Base-by-base conservation (phyloP, 2,329 filamentous ascomycete species). In the Amauroascus niger region DNA sequence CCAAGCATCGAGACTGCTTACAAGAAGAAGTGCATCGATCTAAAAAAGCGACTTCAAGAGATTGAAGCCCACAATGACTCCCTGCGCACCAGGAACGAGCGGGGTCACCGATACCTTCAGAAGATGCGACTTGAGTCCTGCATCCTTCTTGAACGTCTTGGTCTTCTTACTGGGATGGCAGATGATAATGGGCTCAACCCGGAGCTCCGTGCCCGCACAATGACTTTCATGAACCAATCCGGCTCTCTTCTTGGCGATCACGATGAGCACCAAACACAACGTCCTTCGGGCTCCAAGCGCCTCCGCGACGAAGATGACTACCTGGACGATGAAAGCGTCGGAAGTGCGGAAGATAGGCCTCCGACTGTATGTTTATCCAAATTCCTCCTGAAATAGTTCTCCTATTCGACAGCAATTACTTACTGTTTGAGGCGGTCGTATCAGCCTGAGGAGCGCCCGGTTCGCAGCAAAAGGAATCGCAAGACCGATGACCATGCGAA, bases 1-100 rank as follows among this genome's bases (percentile, higher is more conserved):
- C 91, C 93, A 14, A 95, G 89, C 14, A 89, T 97, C 58, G 91
- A 98, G 71, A 86, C 91, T 68, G 90, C 91, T 49, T 98, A 97
- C 72, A 89, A 93, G 64, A 82, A 88, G 60, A 97, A 98, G 81
- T 97, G 91, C 70, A 88, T 96, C 67, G 87, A 94, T 63, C 80
- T 98, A 20, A 94, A 94, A 73, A 86, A 88, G 63, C 86, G 93
- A 57, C 87, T 93, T 59, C 86, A 84, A 67, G 90, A 96, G 68
- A 88, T 97, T 63, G 90, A 97, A 68, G 83, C 88, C 56, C 85
- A 88, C 65, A 96, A 96, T 69, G 89, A 95, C 63, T 80, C 86
- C 54, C 85, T 88, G 45, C 82, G 88, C 52, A 75, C 88, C 51
- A 86, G 88, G 49, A 86, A 95, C 59, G 76, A 80, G 39, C 85